Base-by-base conservation (phyloP, 768 basidiomycete genomes). In the Lentinula sp. region DNA sequence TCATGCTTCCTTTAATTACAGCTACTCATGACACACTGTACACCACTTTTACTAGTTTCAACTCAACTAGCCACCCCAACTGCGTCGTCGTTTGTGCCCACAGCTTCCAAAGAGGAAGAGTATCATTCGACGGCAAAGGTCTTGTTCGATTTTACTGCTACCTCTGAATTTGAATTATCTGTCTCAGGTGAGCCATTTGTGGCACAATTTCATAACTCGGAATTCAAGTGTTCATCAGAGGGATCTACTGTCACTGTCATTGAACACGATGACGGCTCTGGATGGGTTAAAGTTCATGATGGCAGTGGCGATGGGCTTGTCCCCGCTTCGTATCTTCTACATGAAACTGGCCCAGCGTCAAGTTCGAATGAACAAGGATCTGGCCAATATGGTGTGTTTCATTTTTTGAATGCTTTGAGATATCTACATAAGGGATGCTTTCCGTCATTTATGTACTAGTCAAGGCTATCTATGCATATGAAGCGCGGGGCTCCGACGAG, bases 251-350 rank as follows among this genome's bases (percentile, higher is more conserved):
- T 95, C 15, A 78, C 79, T 60, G 77, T 95, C 42, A 68, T 91
- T 18, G 91, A 94, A 69, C 82, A 85, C 62, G 91, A 94, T 62
- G 92, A 93, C 66, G 91, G 90, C 10, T 91, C 90, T 15, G 91
- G 91, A 2, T 93, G 91, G 92, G 82, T 89, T 10, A 93, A 93
- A 69, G 88, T 93, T 8, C 70, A 73, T 23, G 81, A 88, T 67
- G 67, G 73, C 42, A 70, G 71, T n/a, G 84, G 85, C 62, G 78
- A 79, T 59, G 91, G 91, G 8, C 82, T 93, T 43, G 85, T 93
- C 10, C 92, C 92, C n/a, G 89, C 89, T n/a, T 85, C 90, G 23
- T 93, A 93, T 76, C 70, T 73, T 23, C 70, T 71, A 52, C 73
- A 74, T 53, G 71, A 68, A 58, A 62, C 65, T 39, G 41, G 67